These are phyloP conservation scores for Dactylis glomerata DNA, from an alignment of 176 grass and related monocot species.

Conservation along the genomic window DNA sequence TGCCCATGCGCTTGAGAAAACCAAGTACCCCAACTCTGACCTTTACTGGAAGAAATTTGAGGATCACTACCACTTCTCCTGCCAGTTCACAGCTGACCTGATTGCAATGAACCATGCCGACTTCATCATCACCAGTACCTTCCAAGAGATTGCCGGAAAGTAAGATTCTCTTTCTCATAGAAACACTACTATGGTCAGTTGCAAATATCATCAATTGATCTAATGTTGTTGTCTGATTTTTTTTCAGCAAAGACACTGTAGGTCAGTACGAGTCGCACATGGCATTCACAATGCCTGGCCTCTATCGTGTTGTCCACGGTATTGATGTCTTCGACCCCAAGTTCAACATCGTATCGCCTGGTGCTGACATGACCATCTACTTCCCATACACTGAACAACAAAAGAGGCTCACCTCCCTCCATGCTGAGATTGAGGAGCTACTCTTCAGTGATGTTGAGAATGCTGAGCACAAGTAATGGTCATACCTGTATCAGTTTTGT, in stretches of 20 bases:
- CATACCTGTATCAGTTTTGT: neutral
- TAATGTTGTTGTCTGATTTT: neutral
- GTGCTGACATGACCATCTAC: constrained; percentile 74
- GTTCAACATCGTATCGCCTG: constrained; percentile 82
- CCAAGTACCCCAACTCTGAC: constrained; percentile 76
- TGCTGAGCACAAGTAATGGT: constrained; percentile 57
- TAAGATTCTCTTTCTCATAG: constrained; percentile 15
- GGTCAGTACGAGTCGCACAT: constrained; percentile 80
- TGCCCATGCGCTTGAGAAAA: constrained; percentile 82
- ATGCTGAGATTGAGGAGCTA: constrained; percentile 69
- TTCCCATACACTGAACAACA: constrained; percentile 60
- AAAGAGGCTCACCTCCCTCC: constrained; percentile 71
- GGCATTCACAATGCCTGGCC: constrained; percentile 67
- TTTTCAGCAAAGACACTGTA: constrained; percentile 72
- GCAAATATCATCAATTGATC: neutral
- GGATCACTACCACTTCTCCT: constrained; percentile 83
- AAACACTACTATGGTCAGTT: neutral
- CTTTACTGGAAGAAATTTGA: constrained; percentile 88
- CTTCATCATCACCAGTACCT: constrained; percentile 80
- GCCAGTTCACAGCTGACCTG: constrained; percentile 79
- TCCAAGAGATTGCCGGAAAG: constrained; percentile 85
- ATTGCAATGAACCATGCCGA: constrained; percentile 85
- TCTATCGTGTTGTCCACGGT: constrained; percentile 77
- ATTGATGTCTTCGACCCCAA: constrained; percentile 87
- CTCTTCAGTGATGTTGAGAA: constrained; percentile 58